A percentile compares a stretch with the other conserved stretches of the same genome.
Conservation (phyloP, 805 yeast genomes). For the Cyberlindnera xishuangbannaensis region DNA sequence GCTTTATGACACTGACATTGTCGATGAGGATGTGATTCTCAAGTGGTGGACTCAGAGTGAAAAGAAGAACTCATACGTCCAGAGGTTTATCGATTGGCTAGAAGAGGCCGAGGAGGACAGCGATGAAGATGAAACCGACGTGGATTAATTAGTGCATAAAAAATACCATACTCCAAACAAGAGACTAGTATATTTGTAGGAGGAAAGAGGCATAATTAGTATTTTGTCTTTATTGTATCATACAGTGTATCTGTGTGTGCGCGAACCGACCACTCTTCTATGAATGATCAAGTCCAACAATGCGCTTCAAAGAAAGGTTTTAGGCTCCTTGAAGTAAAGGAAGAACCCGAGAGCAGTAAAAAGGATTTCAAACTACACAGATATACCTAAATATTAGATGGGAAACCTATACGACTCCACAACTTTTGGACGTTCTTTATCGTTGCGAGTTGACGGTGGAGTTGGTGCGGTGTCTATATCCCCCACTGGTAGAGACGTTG, state of each 20-base stretch:
- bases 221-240: too few species aligned
- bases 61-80: conserved; percentile 40
- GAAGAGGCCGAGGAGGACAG: conserved; percentile 68
- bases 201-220: too few species aligned
- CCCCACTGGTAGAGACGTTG: conserved; percentile 91
- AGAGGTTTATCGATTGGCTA: conserved; percentile 83
- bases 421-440: conserved; percentile 77
- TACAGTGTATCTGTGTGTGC: too few species aligned
- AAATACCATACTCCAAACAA: too few species aligned
- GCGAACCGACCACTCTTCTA: too few species aligned
- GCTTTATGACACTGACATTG: conserved; percentile 74
- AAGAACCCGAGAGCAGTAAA: too few species aligned
- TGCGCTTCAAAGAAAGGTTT: too few species aligned
- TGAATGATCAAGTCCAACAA: too few species aligned
- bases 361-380: too few species aligned
- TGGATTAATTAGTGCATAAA: too few species aligned
- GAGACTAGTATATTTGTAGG: too few species aligned
- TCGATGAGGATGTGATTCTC: conserved; percentile 75
- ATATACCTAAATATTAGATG: conserved; percentile 1
- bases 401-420: conserved; percentile 37
- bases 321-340: too few species aligned
- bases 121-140: conserved; percentile 35
- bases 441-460: conserved; percentile 84
- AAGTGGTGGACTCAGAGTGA: conserved; percentile 71
- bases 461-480: conserved; percentile 86